phyloP scores from a whole-genome alignment of 371 early-diverging fungal species.

The Circinella umbellata region DNA sequence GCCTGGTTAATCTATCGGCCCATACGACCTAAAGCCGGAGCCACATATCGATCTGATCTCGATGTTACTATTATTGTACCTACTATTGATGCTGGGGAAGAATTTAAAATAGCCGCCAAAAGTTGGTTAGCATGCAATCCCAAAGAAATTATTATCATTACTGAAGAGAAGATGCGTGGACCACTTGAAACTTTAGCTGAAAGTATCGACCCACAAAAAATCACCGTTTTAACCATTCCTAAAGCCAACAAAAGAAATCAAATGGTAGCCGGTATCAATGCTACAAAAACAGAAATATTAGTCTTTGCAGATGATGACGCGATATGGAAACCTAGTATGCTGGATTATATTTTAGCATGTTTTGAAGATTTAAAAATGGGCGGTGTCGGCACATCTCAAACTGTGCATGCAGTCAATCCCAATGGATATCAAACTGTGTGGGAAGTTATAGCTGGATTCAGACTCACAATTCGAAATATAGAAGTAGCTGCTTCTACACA shows the following conservation, averaged over 20 bases:
- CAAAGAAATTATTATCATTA: conserved; percentile 62
- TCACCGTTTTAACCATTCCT: conserved; percentile 52
- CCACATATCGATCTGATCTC: conserved; percentile 46
- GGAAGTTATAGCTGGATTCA: conserved; percentile 70
- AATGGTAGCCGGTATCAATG: conserved; percentile 70
- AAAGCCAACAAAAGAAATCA: conserved; percentile 67
- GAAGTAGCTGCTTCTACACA: conserved; percentile 72
- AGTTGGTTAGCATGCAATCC: conserved; percentile 67
- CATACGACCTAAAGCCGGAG: conserved; percentile 42
- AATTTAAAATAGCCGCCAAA: conserved; percentile 64
- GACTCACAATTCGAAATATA: conserved; percentile 66
- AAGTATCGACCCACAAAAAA: conserved; percentile 45
- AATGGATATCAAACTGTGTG: conserved; percentile 59
- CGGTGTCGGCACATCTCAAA: conserved; percentile 68
- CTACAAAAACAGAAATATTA: conserved; percentile 62
- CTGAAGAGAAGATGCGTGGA: conserved; percentile 52
- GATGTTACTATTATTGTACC: conserved; percentile 74
- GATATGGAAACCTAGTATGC: conserved; percentile 61
- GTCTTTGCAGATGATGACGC: conserved; percentile 76
- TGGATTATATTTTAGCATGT: conserved; percentile 65
- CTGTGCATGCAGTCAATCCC: conserved; percentile 59
- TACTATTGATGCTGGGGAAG: conserved; percentile 72
- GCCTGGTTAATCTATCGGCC: conserved; percentile 55
- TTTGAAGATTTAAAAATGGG: conserved; percentile 75
- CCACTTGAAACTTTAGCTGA: conserved; percentile 53